A percentile compares a stretch with the other conserved stretches of the same genome.
Conservation (phyloP, 2,329 filamentous ascomycete genomes). For the Apiospora saccharicola region DNA sequence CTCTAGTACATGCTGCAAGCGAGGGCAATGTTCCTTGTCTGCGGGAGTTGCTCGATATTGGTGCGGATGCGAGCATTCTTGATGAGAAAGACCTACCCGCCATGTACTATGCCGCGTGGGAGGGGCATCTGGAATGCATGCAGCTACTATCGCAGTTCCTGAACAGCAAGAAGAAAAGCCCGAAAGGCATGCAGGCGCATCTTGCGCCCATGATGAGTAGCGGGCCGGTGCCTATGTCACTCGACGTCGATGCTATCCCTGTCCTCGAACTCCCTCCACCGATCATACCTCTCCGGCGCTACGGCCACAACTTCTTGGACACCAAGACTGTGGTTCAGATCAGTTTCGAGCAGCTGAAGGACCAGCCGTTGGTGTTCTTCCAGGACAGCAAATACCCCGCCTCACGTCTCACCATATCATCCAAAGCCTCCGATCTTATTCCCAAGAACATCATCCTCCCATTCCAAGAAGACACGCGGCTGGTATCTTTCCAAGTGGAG, state of each 20-base stretch:
- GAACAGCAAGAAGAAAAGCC: constrained; percentile 51
- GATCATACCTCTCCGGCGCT: constrained; percentile 92
- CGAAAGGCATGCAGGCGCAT: constrained; percentile 47
- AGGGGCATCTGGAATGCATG: constrained; percentile 96
- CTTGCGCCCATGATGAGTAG: constrained; percentile 54
- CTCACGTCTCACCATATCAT: constrained; percentile 92
- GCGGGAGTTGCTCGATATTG: constrained; percentile 79
- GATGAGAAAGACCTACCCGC: constrained; percentile 94
- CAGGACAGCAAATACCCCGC: constrained; percentile 97
- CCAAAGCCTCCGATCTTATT: constrained; percentile 93
- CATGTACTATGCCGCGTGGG: constrained; percentile 99
- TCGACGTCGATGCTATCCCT: constrained; percentile 89
- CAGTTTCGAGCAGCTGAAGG: constrained; percentile 79
- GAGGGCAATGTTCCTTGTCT: constrained; percentile 93
- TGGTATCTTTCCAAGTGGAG: constrained; percentile 95
- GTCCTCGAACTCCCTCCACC: constrained; percentile 91
- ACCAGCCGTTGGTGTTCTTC: constrained; percentile 89
- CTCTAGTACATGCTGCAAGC: constrained; percentile 93
- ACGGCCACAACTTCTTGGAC: constrained; percentile 98
- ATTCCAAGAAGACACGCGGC: constrained; percentile 93
- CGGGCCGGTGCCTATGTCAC: constrained; percentile 66
- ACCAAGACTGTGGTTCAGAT: constrained; percentile 97
- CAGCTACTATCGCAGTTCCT: constrained; percentile 75
- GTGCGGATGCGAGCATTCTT: constrained; percentile 78
- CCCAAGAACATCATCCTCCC: constrained; percentile 95